Base-by-base conservation (phyloP, 257 asterid genomes). In the Thymus quinquecostatus region DNA sequence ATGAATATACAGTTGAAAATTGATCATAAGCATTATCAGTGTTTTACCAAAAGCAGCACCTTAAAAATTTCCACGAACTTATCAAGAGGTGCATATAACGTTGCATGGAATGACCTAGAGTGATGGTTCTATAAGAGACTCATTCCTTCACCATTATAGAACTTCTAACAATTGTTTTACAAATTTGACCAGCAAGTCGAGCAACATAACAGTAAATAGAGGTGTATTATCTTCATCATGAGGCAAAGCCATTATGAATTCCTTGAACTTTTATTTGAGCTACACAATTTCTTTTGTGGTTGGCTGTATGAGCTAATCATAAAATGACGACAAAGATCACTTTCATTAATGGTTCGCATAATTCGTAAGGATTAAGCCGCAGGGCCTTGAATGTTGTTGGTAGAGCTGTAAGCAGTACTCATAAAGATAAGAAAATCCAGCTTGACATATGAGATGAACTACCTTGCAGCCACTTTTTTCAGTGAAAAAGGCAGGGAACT, bases 401-500 rank as follows among this genome's bases (percentile, higher is more conserved):
- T 8, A 27, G 29, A 61, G 49, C 54, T 40, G 30, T 50, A 60
- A 66, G 33, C 66, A 61, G 27, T 14, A 51, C 10, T 51, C 41
- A 2, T 10, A 38, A 28, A 61, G 38, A 50, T 44, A 58, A 55
- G 36, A 44, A 45, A 32, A 36, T 44, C 63, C 58, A 43, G 65
- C 44, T 55, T 14, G 36, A 45, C 28, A 28, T 10, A 33, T 33
- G 44, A 57, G 21, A 10, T 32, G 47, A 62, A 49, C 66, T 77
- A 93, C 98, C 96, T 86, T 83, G 84, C 67, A 80, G 80, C 99
- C 99, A 82, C 97, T 91, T 69, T 82, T 79, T 81, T 82, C 90
- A 8, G 95, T 88, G 90, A 94, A 94, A 75, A 92, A 95, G 58
- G 99, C 94, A 66, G 99, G 99, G 78, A 95, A 88, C 73, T 92